Evolutionary conservation across 129 eudicot genomes (phyloP).

Genomic region (Arctium lappa): DNA sequence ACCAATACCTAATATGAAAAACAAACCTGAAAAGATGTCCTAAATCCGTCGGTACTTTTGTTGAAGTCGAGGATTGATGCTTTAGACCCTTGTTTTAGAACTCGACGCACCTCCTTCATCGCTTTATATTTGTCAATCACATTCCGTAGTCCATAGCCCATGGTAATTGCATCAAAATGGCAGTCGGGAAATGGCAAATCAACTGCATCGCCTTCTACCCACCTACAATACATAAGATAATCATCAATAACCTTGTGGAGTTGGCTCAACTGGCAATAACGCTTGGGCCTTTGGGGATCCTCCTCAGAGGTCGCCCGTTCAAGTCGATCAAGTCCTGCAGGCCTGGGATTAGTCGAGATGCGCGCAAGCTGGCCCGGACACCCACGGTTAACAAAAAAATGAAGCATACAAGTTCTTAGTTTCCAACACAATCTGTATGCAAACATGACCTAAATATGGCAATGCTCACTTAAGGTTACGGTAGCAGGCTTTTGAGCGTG

Average conservation of each 20-base stretch:
- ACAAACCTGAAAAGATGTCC: slow-evolving; percentile 61
- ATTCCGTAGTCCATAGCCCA: slow-evolving; percentile 90
- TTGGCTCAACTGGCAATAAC: too few species aligned
- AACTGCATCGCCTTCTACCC: slow-evolving; percentile 93
- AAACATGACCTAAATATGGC: slow-evolving; percentile 34
- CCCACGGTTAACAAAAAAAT: too few species aligned
- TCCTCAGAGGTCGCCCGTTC: too few species aligned
- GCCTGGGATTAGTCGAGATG: too few species aligned
- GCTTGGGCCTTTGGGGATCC: too few species aligned
- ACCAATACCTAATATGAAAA: not conserved
- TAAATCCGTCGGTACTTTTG: slow-evolving; percentile 55
- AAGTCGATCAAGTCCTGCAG: too few species aligned
- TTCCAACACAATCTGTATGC: not conserved
- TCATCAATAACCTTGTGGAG: not conserved
- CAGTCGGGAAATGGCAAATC: slow-evolving; percentile 74
- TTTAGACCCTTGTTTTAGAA: slow-evolving; percentile 76
- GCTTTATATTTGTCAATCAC: slow-evolving; percentile 70
- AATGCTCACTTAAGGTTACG: slow-evolving; percentile 87
- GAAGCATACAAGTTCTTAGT: not conserved
- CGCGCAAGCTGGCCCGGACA: too few species aligned
- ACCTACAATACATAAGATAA: slow-evolving; percentile 46
- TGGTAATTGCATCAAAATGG: slow-evolving; percentile 82
- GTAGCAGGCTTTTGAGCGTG: slow-evolving; percentile 53
- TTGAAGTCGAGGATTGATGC: slow-evolving; percentile 92
- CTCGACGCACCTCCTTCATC: slow-evolving; percentile 63